These are phyloP conservation scores for Peniophora sp. DNA, from an alignment of 1,284 basidiomycete genomes.

Conservation along the genomic window DNA sequence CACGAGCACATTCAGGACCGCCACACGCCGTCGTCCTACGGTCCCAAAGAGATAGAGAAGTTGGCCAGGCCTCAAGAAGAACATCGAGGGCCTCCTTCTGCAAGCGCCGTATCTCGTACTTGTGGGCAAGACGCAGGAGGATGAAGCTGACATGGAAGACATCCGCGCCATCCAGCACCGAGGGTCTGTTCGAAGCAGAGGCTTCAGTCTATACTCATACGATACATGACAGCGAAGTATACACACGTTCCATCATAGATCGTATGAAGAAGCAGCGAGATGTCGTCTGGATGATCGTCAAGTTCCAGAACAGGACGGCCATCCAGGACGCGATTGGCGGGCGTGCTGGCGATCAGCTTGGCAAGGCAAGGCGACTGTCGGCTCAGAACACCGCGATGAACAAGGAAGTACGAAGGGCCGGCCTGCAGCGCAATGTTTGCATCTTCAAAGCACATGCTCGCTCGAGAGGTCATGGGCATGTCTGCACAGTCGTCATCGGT, in stretches of 20 bases:
- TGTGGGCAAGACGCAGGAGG: slow-evolving; percentile 54
- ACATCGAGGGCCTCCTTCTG: slow-evolving; percentile 45
- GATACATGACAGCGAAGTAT: too few relatives aligned
- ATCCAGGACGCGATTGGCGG: slow-evolving; percentile 29
- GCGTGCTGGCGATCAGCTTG: slow-evolving; percentile 21
- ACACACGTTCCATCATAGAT: slow-evolving; percentile 57
- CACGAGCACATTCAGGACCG: slow-evolving; percentile 42
- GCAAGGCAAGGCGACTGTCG: slow-evolving; percentile 49
- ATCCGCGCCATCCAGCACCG: slow-evolving; percentile 33
- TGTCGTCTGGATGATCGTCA: slow-evolving; percentile 41
- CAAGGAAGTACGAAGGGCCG: slow-evolving; percentile 49
- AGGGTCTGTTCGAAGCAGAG: too few relatives aligned
- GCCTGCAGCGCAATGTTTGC: slow-evolving; percentile 58
- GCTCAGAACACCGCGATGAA: slow-evolving; percentile 56
- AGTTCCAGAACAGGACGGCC: slow-evolving; percentile 46
- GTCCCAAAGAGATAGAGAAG: slow-evolving; percentile 53
- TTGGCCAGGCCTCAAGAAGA: slow-evolving; percentile 49
- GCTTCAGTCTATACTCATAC: too few relatives aligned
- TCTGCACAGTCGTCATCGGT: not conserved
- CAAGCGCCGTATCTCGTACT: slow-evolving; percentile 49
- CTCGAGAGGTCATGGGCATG: slow-evolving; percentile 22
- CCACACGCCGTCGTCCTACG: slow-evolving; percentile 34
- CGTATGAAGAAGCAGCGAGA: slow-evolving; percentile 46
- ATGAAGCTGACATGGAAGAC: slow-evolving; percentile 43
- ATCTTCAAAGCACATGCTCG: slow-evolving; percentile 55